phyloP scores from a whole-genome alignment of 306 rosid genomes.

The Herpetospermum pedunculosum region DNA sequence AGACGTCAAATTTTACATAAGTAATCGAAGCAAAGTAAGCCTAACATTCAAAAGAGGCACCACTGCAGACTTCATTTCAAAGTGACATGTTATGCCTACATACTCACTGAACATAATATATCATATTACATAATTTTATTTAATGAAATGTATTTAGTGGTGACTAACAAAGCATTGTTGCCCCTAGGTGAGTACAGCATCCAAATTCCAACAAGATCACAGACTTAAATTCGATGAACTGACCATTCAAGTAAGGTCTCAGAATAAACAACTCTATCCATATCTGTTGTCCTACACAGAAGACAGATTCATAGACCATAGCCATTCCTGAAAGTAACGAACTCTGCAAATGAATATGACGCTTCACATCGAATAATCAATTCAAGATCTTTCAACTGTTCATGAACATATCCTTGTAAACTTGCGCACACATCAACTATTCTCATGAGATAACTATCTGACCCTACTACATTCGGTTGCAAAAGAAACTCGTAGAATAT shows the following conservation, averaged over 20 bases:
- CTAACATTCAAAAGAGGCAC: background rate
- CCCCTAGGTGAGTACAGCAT: background rate
- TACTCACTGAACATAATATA: background rate
- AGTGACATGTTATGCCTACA: background rate
- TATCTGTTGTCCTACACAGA: background rate
- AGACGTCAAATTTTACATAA: background rate
- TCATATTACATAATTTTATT: background rate
- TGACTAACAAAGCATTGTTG: background rate
- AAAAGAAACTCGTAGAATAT: background rate
- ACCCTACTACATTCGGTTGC: background rate
- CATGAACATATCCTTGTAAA: background rate
- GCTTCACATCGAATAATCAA: background rate
- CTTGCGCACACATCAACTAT: background rate
- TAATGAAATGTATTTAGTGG: background rate
- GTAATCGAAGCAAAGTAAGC: background rate
- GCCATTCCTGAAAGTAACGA: background rate
- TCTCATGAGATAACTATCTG: background rate
- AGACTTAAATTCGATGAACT: background rate
- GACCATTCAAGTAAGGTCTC: background rate
- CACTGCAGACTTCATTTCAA: background rate
- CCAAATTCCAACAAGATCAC: constrained; percentile 2
- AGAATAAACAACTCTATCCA: background rate
- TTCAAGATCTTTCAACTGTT: background rate
- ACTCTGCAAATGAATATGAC: background rate
- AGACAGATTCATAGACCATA: background rate